A percentile compares a stretch with the other conserved stretches of the same genome.
Conservation (phyloP, 192 early-diverging fungal genomes). For the Coemansia pectinata region DNA sequence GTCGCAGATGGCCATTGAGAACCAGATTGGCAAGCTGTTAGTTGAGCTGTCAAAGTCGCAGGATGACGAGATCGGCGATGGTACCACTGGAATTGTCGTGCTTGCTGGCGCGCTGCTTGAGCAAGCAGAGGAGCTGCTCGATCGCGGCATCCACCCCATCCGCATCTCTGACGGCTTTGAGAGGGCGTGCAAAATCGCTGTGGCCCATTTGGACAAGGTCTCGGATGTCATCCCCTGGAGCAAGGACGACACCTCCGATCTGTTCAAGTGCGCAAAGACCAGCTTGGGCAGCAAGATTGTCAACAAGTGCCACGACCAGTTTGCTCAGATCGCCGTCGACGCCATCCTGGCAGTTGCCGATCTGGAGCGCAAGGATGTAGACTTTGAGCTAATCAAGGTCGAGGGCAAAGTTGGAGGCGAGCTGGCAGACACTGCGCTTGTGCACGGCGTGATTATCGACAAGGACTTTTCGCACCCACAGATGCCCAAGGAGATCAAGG, state of each 20-base stretch:
- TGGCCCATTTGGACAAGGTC: constrained; percentile 86
- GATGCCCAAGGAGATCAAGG: constrained; percentile 95
- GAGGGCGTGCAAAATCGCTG: constrained; percentile 92
- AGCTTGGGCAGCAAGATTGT: constrained; percentile 99
- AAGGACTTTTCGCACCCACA: constrained; percentile 99
- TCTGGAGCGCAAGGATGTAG: constrained; percentile 98
- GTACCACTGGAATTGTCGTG: constrained; percentile 99
- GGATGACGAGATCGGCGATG: constrained; percentile 99
- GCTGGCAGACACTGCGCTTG: constrained; percentile 87
- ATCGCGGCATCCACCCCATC: constrained; percentile 98
- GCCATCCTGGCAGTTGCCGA: constrained; percentile 97
- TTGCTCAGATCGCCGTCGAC: constrained; percentile 97
- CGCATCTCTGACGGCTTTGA: constrained; percentile 99
- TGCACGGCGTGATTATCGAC: constrained; percentile 98
- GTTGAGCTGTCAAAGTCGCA: constrained; percentile 98
- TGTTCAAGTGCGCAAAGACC: constrained; percentile 96
- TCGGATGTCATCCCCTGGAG: constrained; percentile 89
- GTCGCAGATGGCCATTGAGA: constrained; percentile 96
- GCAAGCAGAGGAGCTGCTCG: constrained; percentile 92
- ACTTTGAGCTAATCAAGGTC: constrained; percentile 99
- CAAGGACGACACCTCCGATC: constrained; percentile 77
- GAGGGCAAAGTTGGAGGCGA: constrained; percentile 99
- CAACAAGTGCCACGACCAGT: constrained; percentile 97
- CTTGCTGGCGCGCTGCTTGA: constrained; percentile 97
- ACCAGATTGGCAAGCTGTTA: constrained; percentile 98